Evolutionary conservation across 805 yeast genomes (phyloP), one percentile per base, ranked within the genome.

Genomic region (Wickerhamomyces chaumierensis): DNA sequence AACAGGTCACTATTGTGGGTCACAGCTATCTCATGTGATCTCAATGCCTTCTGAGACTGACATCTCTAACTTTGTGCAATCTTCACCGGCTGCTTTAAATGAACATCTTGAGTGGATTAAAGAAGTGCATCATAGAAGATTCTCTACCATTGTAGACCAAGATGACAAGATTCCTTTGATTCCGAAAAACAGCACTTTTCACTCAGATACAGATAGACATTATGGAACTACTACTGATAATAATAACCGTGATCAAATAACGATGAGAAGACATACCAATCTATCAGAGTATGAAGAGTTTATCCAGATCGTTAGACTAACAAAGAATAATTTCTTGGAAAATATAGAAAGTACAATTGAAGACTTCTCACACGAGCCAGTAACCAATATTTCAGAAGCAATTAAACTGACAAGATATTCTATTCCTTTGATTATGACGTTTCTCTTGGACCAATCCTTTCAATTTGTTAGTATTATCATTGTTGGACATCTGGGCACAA

Each of bases 401-500:
- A 54, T 47, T 36, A 55, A 59, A 18, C 42, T 66, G 36, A 46
- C 60, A 6, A 55, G 62, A 4, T 66, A 72, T 11, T 66, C 85
- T 0, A 52, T 75, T 11, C 85, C 85, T 0, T 57, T 77, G 41
- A 68, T 73, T 2, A 48, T 73, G 23, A 75, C 83, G 0, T 77
- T 76, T 45, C 57, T 75, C 18, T 54, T 78, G 34, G 81, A 77
- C 48, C 73, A 73, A 43, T 66, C 77, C 4, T 60, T 77, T 31
- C 64, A 76, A 2, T 68, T 77, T 2, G 75, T 71, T 3, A 72
- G 81, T 6, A 70, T 78, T 18, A 61, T 77, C 2, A 62, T 72
- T 52, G 96, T 87, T 1, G 90, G 92, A n/a, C 88, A 78, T 50
- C 57, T 83, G 37, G 95, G 95, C 29, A 82, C 81, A 36, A 69